Percentiles rank a stretch among this genome's conserved stretches.
Conservation (phyloP, 1,139 yeast species). For the Casaregolazyma lundiana region DNA sequence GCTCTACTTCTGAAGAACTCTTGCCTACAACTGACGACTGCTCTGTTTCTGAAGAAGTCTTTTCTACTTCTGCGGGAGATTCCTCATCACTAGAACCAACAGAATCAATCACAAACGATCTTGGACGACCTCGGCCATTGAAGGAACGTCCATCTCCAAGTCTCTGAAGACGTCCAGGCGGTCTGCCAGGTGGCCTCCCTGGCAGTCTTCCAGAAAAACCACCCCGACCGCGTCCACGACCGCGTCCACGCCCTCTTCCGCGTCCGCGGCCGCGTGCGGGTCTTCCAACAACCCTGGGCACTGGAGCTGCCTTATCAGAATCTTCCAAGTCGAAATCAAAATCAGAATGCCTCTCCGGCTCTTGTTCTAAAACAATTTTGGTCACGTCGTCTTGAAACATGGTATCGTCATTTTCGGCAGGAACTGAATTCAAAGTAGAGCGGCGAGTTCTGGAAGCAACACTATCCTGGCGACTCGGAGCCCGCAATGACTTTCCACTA, state of each 20-base stretch:
- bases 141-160: neutral
- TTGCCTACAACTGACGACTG: neutral
- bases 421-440: neutral
- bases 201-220: too few relatives aligned
- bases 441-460: neutral
- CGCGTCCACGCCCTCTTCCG: too few relatives aligned
- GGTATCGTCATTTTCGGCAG: constrained; percentile 1
- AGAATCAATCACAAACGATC: neutral
- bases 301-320: neutral
- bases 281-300: neutral
- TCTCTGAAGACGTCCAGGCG: too few relatives aligned
- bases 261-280: too few relatives aligned
- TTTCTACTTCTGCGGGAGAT: too few relatives aligned
- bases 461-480: neutral
- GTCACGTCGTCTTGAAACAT: constrained; percentile 9
- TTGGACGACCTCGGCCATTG: neutral
- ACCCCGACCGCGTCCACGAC: too few relatives aligned
- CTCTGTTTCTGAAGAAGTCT: too few relatives aligned
- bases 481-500: too few relatives aligned
- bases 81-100: too few relatives aligned
- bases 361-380: constrained; percentile 1
- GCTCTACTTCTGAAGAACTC: neutral
- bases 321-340: neutral
- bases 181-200: too few relatives aligned
- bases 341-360: neutral